Evolutionary conservation across 768 basidiomycete species (phyloP), one percentile per base, ranked within the genome.

Genomic region (Tricholoma sp.): DNA sequence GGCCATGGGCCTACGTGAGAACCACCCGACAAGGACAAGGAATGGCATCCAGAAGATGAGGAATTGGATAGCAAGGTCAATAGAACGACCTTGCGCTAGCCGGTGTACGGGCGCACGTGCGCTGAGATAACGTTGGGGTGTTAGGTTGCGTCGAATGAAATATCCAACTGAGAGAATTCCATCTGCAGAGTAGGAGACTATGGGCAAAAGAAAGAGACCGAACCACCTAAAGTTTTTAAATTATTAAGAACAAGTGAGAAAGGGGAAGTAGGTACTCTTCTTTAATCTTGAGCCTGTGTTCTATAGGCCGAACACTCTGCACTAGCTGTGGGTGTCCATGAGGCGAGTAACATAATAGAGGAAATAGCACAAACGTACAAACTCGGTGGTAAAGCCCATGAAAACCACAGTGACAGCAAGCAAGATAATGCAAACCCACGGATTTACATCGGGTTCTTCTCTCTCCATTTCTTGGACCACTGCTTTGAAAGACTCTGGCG

Each of bases 31-130:
- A 11, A 91, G 67, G 4, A 86, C 80, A 37, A 89, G 65, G 59
- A 88, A 73, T 0, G 88, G 88, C 80, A 85, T 83, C 88, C 89
- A 91, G 69, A 88, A 87, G n/a, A 89, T 72, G n/a, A 78, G 75
- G 69, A 90, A 89, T 63, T 91, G 88, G 55, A 90, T 87, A 63
- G 83, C 84, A 54, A 89, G 75, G 66, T 91, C 88, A 57, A 89
- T 90, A 2, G 86, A 83, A 22, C 83, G 79, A 0, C 78, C 85
- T 64, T 82, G 81, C 0, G 88, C 88, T n/a, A 88, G 71, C 21
- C 78, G 76, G 5, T 74, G 72, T 1, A 82, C 82, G 12, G 79
- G 72, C 0, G 74, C 69, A 4, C 72, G 66, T n/a, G 68, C 69
- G 8, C 66, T 67, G 60, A 79, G 69, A 60, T 78, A 67, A 50